Base-by-base conservation (phyloP, 2,329 filamentous ascomycete genomes). In the Aspergillus eucalypticola region DNA sequence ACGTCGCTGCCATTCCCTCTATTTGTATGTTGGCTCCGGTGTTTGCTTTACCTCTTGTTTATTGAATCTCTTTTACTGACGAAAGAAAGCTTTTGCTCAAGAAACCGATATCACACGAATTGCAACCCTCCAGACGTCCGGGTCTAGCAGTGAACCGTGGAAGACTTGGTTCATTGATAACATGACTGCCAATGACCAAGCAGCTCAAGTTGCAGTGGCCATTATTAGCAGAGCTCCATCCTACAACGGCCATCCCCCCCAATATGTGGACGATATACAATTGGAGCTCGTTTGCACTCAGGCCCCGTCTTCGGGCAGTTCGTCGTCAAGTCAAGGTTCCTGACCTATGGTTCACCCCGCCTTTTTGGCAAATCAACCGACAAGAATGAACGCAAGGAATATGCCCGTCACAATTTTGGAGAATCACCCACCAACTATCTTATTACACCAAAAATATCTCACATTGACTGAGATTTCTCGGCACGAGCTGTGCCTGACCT, bases 261-360 rank as follows among this genome's bases (percentile, higher is more conserved):
- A 60, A 2, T 60, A 63, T 27, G 66, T 66, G 8, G 62, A 75
- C 13, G 75, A 75, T 27, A 68, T 77, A 4, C 68, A 73, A 44
- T 64, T 77, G 42, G 74, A 76, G 46, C 64, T 77, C 17, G 71
- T 73, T 25, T 77, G 75, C 53, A 60, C 74, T 19, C 73, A 74
- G 62, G 75, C 75, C 17, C 75, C 75, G 17, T 69, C 73, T 4
- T 64, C 67, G 1, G 64, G 66, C 10, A 64, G 66, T 23, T 67
- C 65, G 21, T 67, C 59, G 8, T 67, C 65, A 6, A 64, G 56
- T 48, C 49, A 61, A 48, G 63, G 52, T 35, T 56, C 53, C 39
- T 56, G 48, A 25, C 25, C 21, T 49, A 8, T 23, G 23, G 1
- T 49, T n/a, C 13, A 15, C 23, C 15, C 5, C 11, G 10, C 10